Evolutionary conservation across 148 eudicot species (phyloP).

Genomic region (Amaranthus cruentus): DNA sequence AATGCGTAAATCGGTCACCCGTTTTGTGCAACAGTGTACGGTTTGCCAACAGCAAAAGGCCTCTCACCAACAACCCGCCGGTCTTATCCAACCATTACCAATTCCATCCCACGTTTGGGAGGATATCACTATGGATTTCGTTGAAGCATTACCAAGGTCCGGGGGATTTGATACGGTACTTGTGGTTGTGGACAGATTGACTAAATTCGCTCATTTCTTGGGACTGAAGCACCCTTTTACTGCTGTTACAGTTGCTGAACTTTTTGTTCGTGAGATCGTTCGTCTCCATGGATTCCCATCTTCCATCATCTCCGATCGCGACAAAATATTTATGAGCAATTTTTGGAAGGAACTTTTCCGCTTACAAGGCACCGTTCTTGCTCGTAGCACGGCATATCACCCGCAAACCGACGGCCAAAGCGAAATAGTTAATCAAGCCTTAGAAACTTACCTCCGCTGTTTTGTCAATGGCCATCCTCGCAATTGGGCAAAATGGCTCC

Average conservation of each 20-base stretch:
- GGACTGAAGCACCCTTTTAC: neutral
- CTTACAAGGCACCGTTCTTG: neutral
- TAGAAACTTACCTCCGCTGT: neutral
- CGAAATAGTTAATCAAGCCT: neutral
- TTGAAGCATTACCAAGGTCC: neutral
- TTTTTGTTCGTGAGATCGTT: neutral
- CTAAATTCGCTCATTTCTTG: slow-evolving; percentile 3
- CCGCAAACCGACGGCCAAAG: neutral
- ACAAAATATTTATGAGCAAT: neutral
- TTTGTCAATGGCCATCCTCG: neutral
- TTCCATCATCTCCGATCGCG: neutral
- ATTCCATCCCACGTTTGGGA: neutral
- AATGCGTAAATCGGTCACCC: neutral
- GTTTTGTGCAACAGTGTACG: neutral
- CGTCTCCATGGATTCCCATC: neutral
- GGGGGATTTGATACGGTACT: too few relatives aligned
- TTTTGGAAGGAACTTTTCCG: neutral
- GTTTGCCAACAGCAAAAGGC: neutral
- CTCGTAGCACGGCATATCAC: neutral
- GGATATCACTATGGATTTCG: neutral
- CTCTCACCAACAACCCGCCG: neutral
- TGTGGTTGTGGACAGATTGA: neutral
- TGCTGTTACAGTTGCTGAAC: neutral
- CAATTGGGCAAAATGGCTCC: neutral
- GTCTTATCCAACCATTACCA: neutral